Conservation (phyloP, 1,284 basidiomycete genomes). For the Prillingera fragicola region DNA sequence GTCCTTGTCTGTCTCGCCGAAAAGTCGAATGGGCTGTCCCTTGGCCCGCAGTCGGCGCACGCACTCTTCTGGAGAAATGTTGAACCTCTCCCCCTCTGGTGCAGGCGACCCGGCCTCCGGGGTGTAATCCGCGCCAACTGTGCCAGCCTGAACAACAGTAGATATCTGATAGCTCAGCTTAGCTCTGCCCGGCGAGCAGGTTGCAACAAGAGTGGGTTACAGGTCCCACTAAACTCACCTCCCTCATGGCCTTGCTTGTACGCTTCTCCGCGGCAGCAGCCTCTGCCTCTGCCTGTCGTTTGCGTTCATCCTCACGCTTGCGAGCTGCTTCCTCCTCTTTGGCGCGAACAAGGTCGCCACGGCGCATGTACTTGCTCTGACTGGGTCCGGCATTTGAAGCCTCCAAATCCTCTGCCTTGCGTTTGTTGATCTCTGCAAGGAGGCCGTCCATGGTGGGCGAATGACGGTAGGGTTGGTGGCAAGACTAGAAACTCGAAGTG, state of each 20-base stretch:
- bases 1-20: slow-evolving; percentile 93
- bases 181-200: too few relatives aligned
- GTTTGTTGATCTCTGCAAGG: too few relatives aligned
- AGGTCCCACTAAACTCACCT: slow-evolving; percentile 43
- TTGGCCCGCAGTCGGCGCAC: slow-evolving; percentile 80
- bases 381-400: slow-evolving; percentile 51
- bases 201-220: too few relatives aligned
- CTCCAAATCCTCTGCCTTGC: slow-evolving; percentile 60
- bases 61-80: slow-evolving; percentile 89
- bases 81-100: slow-evolving; percentile 57
- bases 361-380: slow-evolving; percentile 71
- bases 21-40: slow-evolving; percentile 89
- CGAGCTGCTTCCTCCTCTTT: slow-evolving; percentile 65
- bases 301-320: slow-evolving; percentile 50
- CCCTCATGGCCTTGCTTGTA: slow-evolving; percentile 29
- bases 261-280: slow-evolving; percentile 24
- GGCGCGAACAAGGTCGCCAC: slow-evolving; percentile 61
- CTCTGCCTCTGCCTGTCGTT: slow-evolving; percentile 44
- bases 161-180: too few relatives aligned
- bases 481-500: background rate
- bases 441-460: slow-evolving; percentile 41
- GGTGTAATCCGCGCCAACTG: slow-evolving; percentile 14
- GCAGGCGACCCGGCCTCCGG: slow-evolving; percentile 26
- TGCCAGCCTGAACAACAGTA: too few relatives aligned
- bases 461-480: background rate